These are phyloP conservation scores for Euptelea pleiosperma DNA, from an alignment of 164 flowering plant genomes.

Conservation along the genomic window DNA sequence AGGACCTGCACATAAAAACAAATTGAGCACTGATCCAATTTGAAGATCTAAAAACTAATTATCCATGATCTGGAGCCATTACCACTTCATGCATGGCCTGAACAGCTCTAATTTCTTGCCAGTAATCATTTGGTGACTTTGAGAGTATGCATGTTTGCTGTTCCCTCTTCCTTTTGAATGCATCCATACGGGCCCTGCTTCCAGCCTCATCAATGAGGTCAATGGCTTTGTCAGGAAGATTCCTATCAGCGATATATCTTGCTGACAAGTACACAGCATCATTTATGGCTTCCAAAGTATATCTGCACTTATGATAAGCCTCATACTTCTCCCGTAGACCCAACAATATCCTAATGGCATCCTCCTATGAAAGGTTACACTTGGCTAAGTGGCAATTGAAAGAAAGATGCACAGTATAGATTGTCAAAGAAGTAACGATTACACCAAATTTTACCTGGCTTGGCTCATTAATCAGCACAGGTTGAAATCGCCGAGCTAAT, in stretches of 20 bases:
- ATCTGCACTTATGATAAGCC: constrained; percentile 69
- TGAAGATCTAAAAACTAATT: constrained; percentile 9
- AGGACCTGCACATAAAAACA: constrained; percentile 34
- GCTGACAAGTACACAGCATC: constrained; percentile 76
- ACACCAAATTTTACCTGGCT: constrained; percentile 47
- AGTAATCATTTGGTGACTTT: constrained; percentile 68
- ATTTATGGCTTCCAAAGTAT: constrained; percentile 67
- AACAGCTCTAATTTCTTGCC: constrained; percentile 82
- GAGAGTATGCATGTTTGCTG: constrained; percentile 50
- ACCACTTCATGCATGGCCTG: constrained; percentile 83
- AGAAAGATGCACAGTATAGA: background rate
- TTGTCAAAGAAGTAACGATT: background rate
- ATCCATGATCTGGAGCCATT: constrained; percentile 9
- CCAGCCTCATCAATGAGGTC: constrained; percentile 96
- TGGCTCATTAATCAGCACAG: constrained; percentile 71
- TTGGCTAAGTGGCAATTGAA: background rate
- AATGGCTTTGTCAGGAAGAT: constrained; percentile 93
- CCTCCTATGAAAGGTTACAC: constrained; percentile 45
- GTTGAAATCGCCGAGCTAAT: constrained; percentile 79
- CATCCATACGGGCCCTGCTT: constrained; percentile 74
- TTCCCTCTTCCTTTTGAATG: constrained; percentile 57
- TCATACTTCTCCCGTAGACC: constrained; percentile 81
- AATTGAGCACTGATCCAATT: background rate
- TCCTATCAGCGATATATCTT: constrained; percentile 76
- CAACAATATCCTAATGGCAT: constrained; percentile 67